Evolutionary conservation across 208 protist genomes (phyloP).

Genomic region (Eutreptiella sp.): DNA sequence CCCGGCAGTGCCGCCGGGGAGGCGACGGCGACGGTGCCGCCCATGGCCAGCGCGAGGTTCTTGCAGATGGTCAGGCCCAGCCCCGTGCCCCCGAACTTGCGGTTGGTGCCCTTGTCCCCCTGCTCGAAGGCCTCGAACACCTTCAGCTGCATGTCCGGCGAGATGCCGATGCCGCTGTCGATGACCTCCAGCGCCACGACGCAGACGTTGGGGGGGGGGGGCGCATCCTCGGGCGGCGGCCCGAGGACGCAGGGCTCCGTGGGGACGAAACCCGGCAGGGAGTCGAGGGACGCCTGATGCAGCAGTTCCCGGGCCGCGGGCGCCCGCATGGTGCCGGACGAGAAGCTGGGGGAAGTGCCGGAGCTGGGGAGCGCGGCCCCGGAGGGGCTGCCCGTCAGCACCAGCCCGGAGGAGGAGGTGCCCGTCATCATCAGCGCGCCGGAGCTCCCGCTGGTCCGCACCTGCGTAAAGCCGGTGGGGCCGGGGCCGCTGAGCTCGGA

Average conservation of each 20-base stretch:
- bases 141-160: not conserved
- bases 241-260: too few relatives aligned
- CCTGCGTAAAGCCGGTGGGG: not conserved
- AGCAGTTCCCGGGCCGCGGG: too few relatives aligned
- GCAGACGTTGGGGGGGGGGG: not conserved
- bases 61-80: slow-evolving; percentile 33
- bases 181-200: slow-evolving; percentile 4
- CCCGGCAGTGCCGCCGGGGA: not conserved
- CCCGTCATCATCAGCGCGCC: not conserved
- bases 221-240: not conserved
- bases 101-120: not conserved
- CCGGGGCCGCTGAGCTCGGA: too few relatives aligned
- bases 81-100: slow-evolving; percentile 33
- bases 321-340: too few relatives aligned
- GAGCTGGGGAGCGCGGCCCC: too few relatives aligned
- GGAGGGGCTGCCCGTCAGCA: too few relatives aligned
- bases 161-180: slow-evolving; percentile 36
- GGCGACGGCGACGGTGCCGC: not conserved
- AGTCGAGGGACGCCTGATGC: not conserved
- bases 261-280: not conserved
- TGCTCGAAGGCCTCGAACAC: slow-evolving; percentile 34
- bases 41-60: slow-evolving; percentile 25
- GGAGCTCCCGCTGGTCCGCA: not conserved
- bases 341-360: too few relatives aligned
- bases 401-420: not conserved